Evolutionary conservation across 257 asterid genomes (phyloP).

Genomic region (Solanum clarkiae): DNA sequence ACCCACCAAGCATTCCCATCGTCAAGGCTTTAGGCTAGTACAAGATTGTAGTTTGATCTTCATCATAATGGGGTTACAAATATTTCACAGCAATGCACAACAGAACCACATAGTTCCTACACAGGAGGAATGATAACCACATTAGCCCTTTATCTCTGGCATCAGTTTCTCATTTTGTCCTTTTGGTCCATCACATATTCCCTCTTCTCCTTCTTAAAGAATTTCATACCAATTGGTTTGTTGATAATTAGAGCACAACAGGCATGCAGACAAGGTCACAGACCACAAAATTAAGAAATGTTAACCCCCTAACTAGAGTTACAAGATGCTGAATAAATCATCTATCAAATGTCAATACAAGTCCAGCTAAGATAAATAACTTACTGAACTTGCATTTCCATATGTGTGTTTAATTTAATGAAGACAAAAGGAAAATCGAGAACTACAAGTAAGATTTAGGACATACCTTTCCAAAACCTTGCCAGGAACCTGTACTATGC

Average conservation of each 20-base stretch:
- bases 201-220: not conserved
- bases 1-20: not conserved
- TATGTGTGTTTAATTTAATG: not conserved
- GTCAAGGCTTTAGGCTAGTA: not conserved
- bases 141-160: not conserved
- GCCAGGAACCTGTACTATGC: constrained; percentile 20
- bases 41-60: not conserved
- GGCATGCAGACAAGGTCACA: not conserved
- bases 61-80: not conserved
- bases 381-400: not conserved
- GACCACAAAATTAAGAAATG: not conserved
- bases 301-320: not conserved
- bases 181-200: not conserved
- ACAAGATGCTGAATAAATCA: not conserved
- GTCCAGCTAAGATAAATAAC: not conserved
- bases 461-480: constrained; percentile 38
- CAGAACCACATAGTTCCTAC: not conserved
- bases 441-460: not conserved
- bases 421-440: not conserved
- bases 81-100: not conserved
- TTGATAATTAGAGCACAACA: not conserved
- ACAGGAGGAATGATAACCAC: not conserved
- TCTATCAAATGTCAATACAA: not conserved
- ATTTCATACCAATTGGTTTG: not conserved
- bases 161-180: not conserved